These are phyloP conservation scores for Meyerozyma sp. DNA, from an alignment of 1,139 yeast genomes.

Conservation along the genomic window DNA sequence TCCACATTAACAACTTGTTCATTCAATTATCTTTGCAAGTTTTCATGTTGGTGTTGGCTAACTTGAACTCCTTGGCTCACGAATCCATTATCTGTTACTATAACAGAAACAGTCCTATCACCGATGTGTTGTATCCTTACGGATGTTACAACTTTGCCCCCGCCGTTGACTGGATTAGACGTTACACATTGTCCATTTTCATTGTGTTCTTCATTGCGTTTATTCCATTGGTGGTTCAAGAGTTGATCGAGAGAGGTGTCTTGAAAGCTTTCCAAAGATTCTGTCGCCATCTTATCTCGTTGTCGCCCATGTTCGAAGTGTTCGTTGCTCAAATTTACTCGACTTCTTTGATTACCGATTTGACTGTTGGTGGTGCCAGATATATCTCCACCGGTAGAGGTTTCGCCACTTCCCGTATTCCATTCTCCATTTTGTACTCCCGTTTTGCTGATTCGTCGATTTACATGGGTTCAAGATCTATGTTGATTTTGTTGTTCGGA, in stretches of 20 bases:
- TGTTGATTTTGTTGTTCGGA: conserved; percentile 86
- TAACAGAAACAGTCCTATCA: conserved; percentile 77
- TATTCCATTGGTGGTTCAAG: conserved; percentile 94
- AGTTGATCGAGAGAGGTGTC: conserved; percentile 93
- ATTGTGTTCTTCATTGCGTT: conserved; percentile 97
- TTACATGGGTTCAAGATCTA: conserved; percentile 90
- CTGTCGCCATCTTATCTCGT: conserved; percentile 78
- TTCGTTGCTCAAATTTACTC: conserved; percentile 98
- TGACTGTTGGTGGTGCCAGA: conserved; percentile 99
- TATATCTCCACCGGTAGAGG: conserved; percentile 99
- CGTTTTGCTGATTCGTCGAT: conserved; percentile 97
- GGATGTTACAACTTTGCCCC: conserved; percentile 95
- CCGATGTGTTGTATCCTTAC: conserved; percentile 77
- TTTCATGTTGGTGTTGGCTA: conserved; percentile 87
- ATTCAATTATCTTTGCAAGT: conserved; percentile 91
- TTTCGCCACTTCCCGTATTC: conserved; percentile 97
- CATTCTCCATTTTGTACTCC: conserved; percentile 90
- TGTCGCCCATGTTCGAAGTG: conserved; percentile 97
- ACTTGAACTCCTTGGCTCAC: conserved; percentile 86
- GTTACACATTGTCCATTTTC: conserved; percentile 95
- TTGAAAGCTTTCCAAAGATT: conserved; percentile 95
- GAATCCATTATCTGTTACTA: conserved; percentile 84
- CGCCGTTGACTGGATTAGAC: conserved; percentile 93
- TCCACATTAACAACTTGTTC: conserved; percentile 95
- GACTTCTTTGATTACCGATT: conserved; percentile 81